phyloP scores from a whole-genome alignment of 1,139 yeast species.

The Kodamaea anthophila region DNA sequence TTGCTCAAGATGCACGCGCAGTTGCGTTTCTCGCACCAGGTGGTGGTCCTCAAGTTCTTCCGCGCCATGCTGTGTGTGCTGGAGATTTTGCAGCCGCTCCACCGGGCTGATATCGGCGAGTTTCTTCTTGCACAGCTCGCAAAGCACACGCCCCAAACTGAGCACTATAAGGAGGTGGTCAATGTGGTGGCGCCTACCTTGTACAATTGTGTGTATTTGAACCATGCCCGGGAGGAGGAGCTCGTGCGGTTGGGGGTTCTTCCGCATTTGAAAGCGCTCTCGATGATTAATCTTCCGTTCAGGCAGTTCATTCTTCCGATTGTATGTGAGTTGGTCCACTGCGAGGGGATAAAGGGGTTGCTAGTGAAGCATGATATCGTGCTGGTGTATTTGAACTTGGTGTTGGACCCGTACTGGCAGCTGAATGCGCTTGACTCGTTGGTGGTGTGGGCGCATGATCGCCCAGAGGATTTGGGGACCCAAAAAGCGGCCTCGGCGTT shows the following conservation, averaged over 20 bases:
- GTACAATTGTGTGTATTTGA: slow-evolving; percentile 55
- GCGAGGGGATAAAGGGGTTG: slow-evolving; percentile 35
- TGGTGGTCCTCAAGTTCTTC: slow-evolving; percentile 36
- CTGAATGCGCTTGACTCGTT: slow-evolving; percentile 61
- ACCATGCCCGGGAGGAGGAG: slow-evolving; percentile 46
- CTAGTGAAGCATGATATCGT: slow-evolving; percentile 38
- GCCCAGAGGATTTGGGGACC: slow-evolving; percentile 22
- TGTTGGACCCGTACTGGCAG: slow-evolving; percentile 65
- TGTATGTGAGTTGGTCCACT: slow-evolving; percentile 55
- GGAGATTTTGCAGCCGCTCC: slow-evolving; percentile 28
- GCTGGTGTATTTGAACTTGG: slow-evolving; percentile 41
- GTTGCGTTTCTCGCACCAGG: slow-evolving; percentile 27
- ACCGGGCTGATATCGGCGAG: slow-evolving; percentile 38
- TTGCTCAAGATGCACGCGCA: slow-evolving; percentile 31
- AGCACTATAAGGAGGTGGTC: slow-evolving; percentile 35
- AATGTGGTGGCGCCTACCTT: slow-evolving; percentile 40
- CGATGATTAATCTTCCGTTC: slow-evolving; percentile 44
- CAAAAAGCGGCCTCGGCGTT: slow-evolving; percentile 25
- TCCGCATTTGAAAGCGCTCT: slow-evolving; percentile 43
- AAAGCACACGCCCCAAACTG: slow-evolving; percentile 22
- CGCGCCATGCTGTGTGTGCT: slow-evolving; percentile 38
- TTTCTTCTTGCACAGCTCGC: slow-evolving; percentile 29
- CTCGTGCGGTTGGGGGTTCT: slow-evolving; percentile 50
- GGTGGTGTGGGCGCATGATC: slow-evolving; percentile 32
- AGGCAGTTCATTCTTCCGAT: slow-evolving; percentile 60